Percentiles rank a stretch among this genome's conserved stretches.
phyloP scores from a whole-genome alignment of 345 rosid species.

The Eutrema japonicum region DNA sequence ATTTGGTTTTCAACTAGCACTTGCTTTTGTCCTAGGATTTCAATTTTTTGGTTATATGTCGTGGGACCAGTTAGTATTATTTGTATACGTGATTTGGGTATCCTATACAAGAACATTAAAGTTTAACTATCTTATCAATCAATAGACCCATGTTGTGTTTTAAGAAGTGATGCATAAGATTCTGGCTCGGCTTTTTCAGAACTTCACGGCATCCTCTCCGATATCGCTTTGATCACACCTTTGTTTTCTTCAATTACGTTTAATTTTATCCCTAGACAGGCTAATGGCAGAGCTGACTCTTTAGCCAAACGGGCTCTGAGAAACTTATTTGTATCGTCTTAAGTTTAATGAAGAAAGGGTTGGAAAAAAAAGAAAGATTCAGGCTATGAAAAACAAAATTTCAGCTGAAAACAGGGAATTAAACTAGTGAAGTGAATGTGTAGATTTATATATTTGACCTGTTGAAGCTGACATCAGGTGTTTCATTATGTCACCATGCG shows the following conservation, averaged over 20 bases:
- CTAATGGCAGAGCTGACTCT: too few relatives aligned
- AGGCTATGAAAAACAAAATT: not conserved
- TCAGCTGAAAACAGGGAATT: not conserved
- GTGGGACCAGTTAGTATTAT: slow-evolving; percentile 28
- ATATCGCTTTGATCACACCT: too few relatives aligned
- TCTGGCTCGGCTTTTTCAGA: too few relatives aligned
- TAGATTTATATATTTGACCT: not conserved
- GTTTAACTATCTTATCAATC: not conserved
- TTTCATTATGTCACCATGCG: slow-evolving; percentile 20
- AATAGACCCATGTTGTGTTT: not conserved
- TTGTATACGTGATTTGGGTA: not conserved
- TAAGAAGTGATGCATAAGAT: slow-evolving; percentile 4
- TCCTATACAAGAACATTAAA: slow-evolving; percentile 8
- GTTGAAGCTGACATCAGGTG: slow-evolving; percentile 11
- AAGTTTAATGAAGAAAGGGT: too few relatives aligned
- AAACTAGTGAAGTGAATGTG: not conserved
- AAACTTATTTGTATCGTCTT: too few relatives aligned
- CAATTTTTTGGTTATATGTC: not conserved
- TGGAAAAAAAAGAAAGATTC: too few relatives aligned
- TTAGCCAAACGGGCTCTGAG: too few relatives aligned
- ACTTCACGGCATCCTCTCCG: too few relatives aligned
- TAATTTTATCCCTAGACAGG: too few relatives aligned
- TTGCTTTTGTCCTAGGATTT: slow-evolving; percentile 34
- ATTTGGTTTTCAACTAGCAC: slow-evolving; percentile 14
- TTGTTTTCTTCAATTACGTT: too few relatives aligned